Conservation (phyloP, 257 asterid species). For the Solanum tarijense region DNA sequence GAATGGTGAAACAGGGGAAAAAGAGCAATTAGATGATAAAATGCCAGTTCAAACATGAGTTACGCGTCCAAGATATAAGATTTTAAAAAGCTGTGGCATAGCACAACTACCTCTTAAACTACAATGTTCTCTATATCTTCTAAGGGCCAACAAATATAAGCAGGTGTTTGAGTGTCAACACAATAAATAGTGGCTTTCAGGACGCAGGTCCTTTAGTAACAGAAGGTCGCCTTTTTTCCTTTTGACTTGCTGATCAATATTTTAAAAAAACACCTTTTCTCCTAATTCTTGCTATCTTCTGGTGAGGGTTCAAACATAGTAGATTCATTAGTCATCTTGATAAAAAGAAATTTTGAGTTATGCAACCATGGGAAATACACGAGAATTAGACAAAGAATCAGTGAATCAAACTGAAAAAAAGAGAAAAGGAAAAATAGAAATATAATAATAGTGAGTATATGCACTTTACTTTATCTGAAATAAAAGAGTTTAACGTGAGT, state of each 20-base stretch:
- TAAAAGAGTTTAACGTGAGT: not conserved
- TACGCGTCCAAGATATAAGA: not conserved
- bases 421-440: not conserved
- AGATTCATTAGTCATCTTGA: not conserved
- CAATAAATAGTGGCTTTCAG: not conserved
- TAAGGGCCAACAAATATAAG: not conserved
- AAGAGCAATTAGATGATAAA: not conserved
- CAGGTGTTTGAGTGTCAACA: not conserved
- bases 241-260: not conserved
- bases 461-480: not conserved
- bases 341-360: not conserved
- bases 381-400: not conserved
- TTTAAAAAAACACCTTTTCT: not conserved
- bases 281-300: not conserved
- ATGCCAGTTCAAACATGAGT: not conserved
- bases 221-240: not conserved
- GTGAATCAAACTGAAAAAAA: not conserved
- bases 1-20: not conserved
- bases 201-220: not conserved
- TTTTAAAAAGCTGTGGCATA: not conserved
- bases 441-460: not conserved
- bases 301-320: not conserved
- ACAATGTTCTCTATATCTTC: not conserved
- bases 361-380: not conserved
- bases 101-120: not conserved